A percentile compares a stretch with the other conserved stretches of the same genome.
phyloP scores from a whole-genome alignment of 768 basidiomycete genomes.

The Mycena rosella region DNA sequence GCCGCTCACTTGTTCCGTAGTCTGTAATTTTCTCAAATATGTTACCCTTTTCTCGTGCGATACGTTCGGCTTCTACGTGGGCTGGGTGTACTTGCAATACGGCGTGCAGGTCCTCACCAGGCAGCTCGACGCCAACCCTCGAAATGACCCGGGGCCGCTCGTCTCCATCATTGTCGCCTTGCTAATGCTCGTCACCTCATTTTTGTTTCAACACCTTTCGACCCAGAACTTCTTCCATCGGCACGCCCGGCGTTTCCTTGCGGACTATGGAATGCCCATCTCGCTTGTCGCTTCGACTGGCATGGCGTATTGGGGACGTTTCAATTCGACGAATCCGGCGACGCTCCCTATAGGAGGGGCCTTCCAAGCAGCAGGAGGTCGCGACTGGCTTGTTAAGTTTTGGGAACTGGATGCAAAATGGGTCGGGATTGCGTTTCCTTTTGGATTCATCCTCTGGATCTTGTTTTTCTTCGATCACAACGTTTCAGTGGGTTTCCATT shows the following conservation, averaged over 20 bases:
- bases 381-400: constrained; percentile 88
- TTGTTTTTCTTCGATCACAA: constrained; percentile 97
- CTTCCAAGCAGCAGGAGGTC: constrained; percentile 77
- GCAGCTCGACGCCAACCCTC: constrained; percentile 63
- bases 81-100: constrained; percentile 92
- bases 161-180: constrained; percentile 81
- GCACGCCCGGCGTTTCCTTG: constrained; percentile 78
- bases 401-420: constrained; percentile 92
- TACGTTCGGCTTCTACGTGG: constrained; percentile 94
- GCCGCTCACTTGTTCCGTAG: constrained; percentile 50
- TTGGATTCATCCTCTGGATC: constrained; percentile 90
- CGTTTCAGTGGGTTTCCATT: constrained; percentile 75
- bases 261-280: constrained; percentile 94
- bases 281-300: constrained; percentile 81
- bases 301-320: constrained; percentile 90
- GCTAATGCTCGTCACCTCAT: constrained; percentile 80
- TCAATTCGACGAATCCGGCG: constrained; percentile 68
- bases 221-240: constrained; percentile 77
- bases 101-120: constrained; percentile 84
- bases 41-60: constrained; percentile 93
- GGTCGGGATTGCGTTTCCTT: constrained; percentile 91
- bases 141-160: constrained; percentile 61
- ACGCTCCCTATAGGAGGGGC: constrained; percentile 79
- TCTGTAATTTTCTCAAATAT: constrained; percentile 87
- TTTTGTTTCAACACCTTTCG: constrained; percentile 79